Evolutionary conservation across 495 filamentous ascomycete species (phyloP).

Genomic region (Talaromyces thailandensis): DNA sequence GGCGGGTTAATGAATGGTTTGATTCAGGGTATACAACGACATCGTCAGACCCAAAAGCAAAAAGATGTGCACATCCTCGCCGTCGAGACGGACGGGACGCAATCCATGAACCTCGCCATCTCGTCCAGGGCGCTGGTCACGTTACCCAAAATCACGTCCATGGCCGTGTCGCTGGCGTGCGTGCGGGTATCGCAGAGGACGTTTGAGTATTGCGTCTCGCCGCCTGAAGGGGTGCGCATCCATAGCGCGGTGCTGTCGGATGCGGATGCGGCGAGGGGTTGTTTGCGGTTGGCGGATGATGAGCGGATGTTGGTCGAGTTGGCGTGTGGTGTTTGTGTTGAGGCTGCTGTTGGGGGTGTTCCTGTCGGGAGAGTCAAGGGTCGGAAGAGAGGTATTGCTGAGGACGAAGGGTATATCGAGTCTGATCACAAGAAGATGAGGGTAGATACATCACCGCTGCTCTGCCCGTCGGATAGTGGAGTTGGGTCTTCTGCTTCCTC

Average conservation of each 20-base stretch:
- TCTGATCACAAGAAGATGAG: constrained; percentile 30
- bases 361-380: constrained; percentile 6
- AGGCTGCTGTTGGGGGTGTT: constrained; percentile 40
- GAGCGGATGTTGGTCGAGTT: constrained; percentile 73
- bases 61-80: constrained; percentile 54
- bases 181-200: constrained; percentile 61
- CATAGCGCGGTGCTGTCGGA: constrained; percentile 66
- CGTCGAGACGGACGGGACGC: constrained; percentile 76
- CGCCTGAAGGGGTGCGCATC: constrained; percentile 38
- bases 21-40: constrained; percentile 57
- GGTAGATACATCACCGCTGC: constrained; percentile 11
- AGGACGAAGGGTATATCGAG: neutral
- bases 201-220: constrained; percentile 49
- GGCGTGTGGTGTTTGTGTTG: constrained; percentile 72
- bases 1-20: constrained; percentile 80
- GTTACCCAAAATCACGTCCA: constrained; percentile 66
- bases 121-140: constrained; percentile 51
- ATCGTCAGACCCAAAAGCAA: constrained; percentile 19
- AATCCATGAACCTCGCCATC: constrained; percentile 56
- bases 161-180: constrained; percentile 73
- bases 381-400: neutral
- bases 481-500: neutral
- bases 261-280: constrained; percentile 68
- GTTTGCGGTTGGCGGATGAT: constrained; percentile 70
- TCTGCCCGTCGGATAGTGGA: neutral